Percentiles rank a stretch among this genome's conserved stretches.
phyloP scores from a whole-genome alignment of 2,329 filamentous ascomycete genomes.

The Pseudocercospora macadamiae region DNA sequence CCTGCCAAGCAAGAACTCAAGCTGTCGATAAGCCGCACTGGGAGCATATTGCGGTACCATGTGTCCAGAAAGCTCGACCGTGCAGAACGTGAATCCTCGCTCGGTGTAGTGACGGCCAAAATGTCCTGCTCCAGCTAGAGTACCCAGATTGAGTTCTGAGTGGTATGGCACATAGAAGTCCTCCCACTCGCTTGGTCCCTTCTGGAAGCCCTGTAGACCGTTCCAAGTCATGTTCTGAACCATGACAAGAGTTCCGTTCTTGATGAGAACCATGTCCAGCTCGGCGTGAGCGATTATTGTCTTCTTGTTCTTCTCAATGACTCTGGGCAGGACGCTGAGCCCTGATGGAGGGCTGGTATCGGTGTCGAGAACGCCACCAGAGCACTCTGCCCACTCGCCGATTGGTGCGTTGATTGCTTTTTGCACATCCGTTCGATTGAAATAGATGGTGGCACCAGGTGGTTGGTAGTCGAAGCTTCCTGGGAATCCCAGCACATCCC shows the following conservation, averaged over 20 bases:
- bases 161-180: constrained; percentile 73
- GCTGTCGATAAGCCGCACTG: constrained; percentile 62
- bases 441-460: constrained; percentile 57
- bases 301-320: constrained; percentile 73
- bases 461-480: constrained; percentile 67
- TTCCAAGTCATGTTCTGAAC: constrained; percentile 85
- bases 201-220: constrained; percentile 70
- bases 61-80: constrained; percentile 61
- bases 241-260: constrained; percentile 69
- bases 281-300: constrained; percentile 75
- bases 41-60: constrained; percentile 70
- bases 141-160: constrained; percentile 47
- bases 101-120: constrained; percentile 73
- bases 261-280: constrained; percentile 68
- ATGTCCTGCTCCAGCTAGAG: constrained; percentile 65
- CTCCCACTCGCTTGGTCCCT: constrained; percentile 53
- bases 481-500: constrained; percentile 71
- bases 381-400: constrained; percentile 67
- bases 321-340: constrained; percentile 64
- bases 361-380: constrained; percentile 49
- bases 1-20: constrained; percentile 76
- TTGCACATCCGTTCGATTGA: constrained; percentile 44
- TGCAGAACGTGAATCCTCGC: constrained; percentile 72
- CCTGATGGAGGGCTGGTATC: constrained; percentile 60
- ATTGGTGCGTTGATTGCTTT: constrained; percentile 53